These are phyloP conservation scores for Sungouiella thailandica DNA, from an alignment of 805 yeast species.

Conservation along the genomic window DNA sequence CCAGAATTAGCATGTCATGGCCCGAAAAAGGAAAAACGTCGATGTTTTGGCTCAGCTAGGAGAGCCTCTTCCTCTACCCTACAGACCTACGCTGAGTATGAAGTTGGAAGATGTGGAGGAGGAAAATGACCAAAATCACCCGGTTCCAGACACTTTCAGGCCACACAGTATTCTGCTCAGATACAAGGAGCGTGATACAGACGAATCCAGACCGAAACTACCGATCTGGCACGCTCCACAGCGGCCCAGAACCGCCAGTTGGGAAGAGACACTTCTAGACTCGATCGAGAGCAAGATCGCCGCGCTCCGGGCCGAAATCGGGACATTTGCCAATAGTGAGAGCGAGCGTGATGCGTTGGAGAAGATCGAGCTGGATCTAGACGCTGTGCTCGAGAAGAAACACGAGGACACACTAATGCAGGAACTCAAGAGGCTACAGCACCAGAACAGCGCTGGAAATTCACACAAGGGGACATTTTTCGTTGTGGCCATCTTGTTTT, in stretches of 20 bases:
- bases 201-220: constrained; percentile 4
- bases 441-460: too few species aligned
- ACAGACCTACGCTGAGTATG: constrained; percentile 13
- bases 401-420: constrained; percentile 12
- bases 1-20: constrained; percentile 12
- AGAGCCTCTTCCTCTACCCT: constrained; percentile 34
- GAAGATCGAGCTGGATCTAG: constrained; percentile 5
- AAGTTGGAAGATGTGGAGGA: constrained; percentile 10
- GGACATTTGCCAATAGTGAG: constrained; percentile 3
- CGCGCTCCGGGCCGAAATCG: constrained; percentile 5
- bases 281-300: constrained; percentile 8
- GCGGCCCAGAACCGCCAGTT: constrained; percentile 1
- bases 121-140: background rate
- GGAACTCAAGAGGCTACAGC: constrained; percentile 23
- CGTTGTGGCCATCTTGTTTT: too few species aligned
- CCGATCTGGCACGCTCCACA: constrained; percentile 9
- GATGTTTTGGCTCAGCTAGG: constrained; percentile 22
- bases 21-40: constrained; percentile 11
- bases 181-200: background rate
- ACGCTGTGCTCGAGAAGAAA: constrained; percentile 6
- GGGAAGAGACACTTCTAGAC: constrained; percentile 4
- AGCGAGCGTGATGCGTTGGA: constrained; percentile 5
- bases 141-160: background rate
- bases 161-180: background rate
- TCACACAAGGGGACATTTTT: too few species aligned